Base-by-base conservation (phyloP, 768 basidiomycete species). In the Pleurotus ostreatus region DNA sequence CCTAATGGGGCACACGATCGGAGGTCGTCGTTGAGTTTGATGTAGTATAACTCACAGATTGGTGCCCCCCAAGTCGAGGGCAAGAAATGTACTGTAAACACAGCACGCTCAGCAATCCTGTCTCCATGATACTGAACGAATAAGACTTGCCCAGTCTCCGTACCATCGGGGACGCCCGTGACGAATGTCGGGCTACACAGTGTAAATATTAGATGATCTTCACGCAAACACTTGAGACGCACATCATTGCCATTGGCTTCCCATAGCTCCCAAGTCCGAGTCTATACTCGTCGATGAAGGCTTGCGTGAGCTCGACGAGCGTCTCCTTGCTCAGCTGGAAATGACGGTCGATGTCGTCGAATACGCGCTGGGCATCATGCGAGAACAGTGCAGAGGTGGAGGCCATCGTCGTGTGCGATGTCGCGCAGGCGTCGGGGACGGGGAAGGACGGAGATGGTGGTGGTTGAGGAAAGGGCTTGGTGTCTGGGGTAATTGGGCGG, bases 11-110 rank as follows among this genome's bases (percentile, higher is more conserved):
- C 46, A 57, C 61, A 61, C 61, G 46, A 45, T 39, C 22, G 37
- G 16, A 5, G 49, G 12, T 46, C 38, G 51, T 44, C n/a, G 49
- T 51, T 47, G 46, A 49, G 23, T 6, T 1, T 46, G 22, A 6
- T 11, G 46, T 13, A 34, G 9, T 20, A 30, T 38, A 20, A 77
- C 89, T 68, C 71, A 97, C 90, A 99, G 80, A 68, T 99, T 99
- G 20, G 97, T 99, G 55, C 97, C 97, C 40, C 97, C 97, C 16
- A 99, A 82, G 75, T 99, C 96, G 16, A 98, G 80, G 3, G 97
- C 95, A 53, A 98, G 83, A 72, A 97, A 99, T 5, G 94, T 96
- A 45, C 94, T 97, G 63, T 48, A 49, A 49, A 56, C 30, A 11
- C 11, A 41, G 39, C 16, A 41, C 2, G 23, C 11, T 20, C 39